phyloP scores from a whole-genome alignment of 2,329 filamentous ascomycete species.

The Aspergillus fischeri region DNA sequence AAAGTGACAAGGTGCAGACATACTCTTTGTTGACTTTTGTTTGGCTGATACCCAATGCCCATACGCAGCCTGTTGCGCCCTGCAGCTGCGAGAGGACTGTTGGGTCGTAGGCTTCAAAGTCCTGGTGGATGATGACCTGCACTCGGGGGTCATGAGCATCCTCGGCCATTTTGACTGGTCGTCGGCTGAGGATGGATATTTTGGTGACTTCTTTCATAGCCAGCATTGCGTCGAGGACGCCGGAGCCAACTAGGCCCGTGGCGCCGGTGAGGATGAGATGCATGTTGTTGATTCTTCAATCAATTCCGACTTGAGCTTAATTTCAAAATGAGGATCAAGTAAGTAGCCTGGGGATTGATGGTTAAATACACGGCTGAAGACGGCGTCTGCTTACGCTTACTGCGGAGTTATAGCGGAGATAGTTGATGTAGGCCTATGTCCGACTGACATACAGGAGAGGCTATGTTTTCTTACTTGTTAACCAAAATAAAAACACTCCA shows the following conservation, averaged over 20 bases:
- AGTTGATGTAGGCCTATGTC: not conserved
- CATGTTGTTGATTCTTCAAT: slow-evolving; percentile 5
- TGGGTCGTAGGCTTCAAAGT: slow-evolving; percentile 57
- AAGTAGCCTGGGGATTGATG: too few relatives aligned
- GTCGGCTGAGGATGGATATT: slow-evolving; percentile 62
- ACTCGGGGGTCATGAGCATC: slow-evolving; percentile 41
- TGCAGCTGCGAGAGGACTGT: slow-evolving; percentile 56
- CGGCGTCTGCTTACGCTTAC: too few relatives aligned
- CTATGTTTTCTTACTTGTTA: too few relatives aligned
- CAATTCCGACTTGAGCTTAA: too few relatives aligned
- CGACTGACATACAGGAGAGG: too few relatives aligned
- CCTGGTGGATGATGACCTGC: slow-evolving; percentile 63
- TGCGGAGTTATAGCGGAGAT: not conserved
- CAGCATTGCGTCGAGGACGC: slow-evolving; percentile 59
- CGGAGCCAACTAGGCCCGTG: slow-evolving; percentile 61
- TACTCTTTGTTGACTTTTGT: slow-evolving; percentile 56
- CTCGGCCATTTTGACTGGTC: slow-evolving; percentile 60
- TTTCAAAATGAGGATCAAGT: too few relatives aligned
- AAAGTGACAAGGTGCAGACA: not conserved
- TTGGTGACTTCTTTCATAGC: not conserved
- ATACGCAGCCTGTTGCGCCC: slow-evolving; percentile 65
- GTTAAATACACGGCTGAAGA: too few relatives aligned
- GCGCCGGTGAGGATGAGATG: slow-evolving; percentile 61
- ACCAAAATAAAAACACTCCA: too few relatives aligned
- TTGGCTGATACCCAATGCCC: slow-evolving; percentile 66